phyloP scores from a whole-genome alignment of 768 basidiomycete species.

The Collybiopsis confluens region DNA sequence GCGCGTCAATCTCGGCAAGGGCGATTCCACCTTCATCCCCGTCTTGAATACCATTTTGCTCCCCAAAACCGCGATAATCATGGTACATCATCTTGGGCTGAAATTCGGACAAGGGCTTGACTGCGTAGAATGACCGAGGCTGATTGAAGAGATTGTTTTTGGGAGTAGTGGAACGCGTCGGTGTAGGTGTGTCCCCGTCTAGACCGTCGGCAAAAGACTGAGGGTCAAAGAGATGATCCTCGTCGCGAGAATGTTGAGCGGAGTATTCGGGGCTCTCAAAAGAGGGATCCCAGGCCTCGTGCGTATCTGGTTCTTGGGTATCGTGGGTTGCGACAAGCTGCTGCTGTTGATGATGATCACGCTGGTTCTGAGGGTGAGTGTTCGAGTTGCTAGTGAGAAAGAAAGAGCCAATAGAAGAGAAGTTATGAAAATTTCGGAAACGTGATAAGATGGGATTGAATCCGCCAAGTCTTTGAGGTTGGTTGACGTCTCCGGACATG shows the following conservation, averaged over 20 bases:
- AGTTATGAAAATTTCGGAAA: neutral
- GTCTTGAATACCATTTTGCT: no score
- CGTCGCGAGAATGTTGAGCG: neutral
- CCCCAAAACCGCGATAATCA: neutral
- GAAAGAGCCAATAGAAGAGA: neutral
- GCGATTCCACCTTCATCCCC: no score
- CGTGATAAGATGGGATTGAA: neutral
- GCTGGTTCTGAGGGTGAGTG: neutral
- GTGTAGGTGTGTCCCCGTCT: neutral
- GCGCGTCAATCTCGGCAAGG: neutral
- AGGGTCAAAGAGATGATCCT: neutral
- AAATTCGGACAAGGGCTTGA: neutral
- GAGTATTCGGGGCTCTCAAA: no score
- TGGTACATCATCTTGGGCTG: neutral
- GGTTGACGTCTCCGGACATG: no score
- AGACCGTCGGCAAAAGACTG: neutral
- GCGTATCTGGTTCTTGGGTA: no score
- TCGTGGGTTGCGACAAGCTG: no score
- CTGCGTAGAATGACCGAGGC: neutral
- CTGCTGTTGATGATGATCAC: no score
- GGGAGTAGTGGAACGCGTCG: constrained; percentile 1
- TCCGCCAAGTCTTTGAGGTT: no score
- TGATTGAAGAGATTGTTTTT: neutral
- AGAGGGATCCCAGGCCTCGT: no score
- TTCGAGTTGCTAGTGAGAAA: neutral